Base-by-base conservation (phyloP, 306 rosid species). In the Cicer arietinum region DNA sequence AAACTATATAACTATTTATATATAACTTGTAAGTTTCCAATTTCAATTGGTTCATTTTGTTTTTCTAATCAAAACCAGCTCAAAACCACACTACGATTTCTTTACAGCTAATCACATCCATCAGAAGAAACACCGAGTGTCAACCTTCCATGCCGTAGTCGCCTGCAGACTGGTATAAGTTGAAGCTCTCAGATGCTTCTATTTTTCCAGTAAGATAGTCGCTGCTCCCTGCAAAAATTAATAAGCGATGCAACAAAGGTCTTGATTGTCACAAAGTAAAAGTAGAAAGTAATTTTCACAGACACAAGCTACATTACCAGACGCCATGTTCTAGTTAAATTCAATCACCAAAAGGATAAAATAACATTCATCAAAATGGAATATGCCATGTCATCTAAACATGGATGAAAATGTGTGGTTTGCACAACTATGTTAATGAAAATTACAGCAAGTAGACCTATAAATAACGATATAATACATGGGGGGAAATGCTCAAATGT, bases 151-250 rank as follows among this genome's bases (percentile, higher is more conserved):
- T 83, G 88, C 60, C 47, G 84, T 79, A 91, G 77, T 87, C 92
- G 40, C 88, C 88, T 71, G 81, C 73, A 4, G 85, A 83, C 72
- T 83, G 88, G 71, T 79, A 79, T 56, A 79, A 44, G 46, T 79
- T 60, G 42, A 65, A 79, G 63, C 51, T 73, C 60, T 73, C 79
- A 46, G 69, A 69, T 18, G 53, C 82, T 88, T 89, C 96, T 77
- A 93, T 82, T 81, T 91, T 89, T 69, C 92, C 96, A 58, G 82
- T 66, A 77, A 90, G 86, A 69, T 86, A 88, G 48, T 84, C 96
- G 64, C 78, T 82, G 60, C 79, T 82, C 57, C 91, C 97, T 88
- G 79, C 81, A 65, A 71, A 37, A 75, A 67, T 47, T 35, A 67
- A 67, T 2, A 39, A 58, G 42, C 18, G 25, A 61, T 69, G 57